Conservation (phyloP, 2,329 filamentous ascomycete genomes). For the Diaporthe helianthi region DNA sequence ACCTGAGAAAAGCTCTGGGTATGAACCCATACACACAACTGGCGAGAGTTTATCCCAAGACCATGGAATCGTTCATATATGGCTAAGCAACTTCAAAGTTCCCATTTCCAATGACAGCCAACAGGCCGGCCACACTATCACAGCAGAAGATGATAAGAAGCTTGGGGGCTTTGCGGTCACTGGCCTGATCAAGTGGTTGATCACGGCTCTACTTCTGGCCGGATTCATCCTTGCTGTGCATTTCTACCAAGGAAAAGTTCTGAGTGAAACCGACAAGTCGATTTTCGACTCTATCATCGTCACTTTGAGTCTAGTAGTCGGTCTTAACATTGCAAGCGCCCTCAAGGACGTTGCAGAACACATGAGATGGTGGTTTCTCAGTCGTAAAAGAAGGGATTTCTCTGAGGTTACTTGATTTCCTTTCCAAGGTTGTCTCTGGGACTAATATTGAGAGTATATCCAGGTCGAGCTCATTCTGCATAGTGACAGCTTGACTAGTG, state of each 20-base stretch:
- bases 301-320: background rate
- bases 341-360: constrained; percentile 2
- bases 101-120: background rate
- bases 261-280: background rate
- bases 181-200: background rate
- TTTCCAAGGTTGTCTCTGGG: too few species aligned
- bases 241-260: background rate
- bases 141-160: background rate
- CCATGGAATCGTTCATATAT: background rate
- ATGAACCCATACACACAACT: background rate
- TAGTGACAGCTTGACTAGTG: constrained; percentile 7
- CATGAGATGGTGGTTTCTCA: constrained; percentile 12
- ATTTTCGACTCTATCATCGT: constrained; percentile 7
- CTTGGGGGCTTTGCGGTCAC: background rate
- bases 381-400: background rate
- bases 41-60: background rate
- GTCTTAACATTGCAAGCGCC: constrained; percentile 6
- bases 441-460: background rate
- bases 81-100: background rate
- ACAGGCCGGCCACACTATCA: too few species aligned
- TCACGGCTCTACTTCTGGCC: background rate
- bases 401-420: too few species aligned
- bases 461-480: constrained; percentile 11
- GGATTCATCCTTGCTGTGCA: background rate
- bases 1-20: background rate